Percentiles rank a stretch among this genome's conserved stretches.
Conservation (phyloP, 169 alveolate species). For the Eimeria acervulina region DNA sequence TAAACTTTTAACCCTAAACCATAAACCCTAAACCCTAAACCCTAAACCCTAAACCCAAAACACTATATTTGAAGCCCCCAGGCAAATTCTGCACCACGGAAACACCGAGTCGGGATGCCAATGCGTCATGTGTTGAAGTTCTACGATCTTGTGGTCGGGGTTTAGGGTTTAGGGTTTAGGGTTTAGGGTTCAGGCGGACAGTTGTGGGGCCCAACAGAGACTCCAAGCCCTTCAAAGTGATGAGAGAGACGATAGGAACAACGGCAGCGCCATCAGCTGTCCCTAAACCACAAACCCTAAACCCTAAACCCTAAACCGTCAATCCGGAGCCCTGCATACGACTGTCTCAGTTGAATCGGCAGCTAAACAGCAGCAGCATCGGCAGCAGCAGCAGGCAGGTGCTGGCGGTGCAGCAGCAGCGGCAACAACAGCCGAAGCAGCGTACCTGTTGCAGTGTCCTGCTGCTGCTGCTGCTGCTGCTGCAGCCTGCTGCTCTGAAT, state of each 20-base stretch:
- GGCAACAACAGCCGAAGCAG: background rate
- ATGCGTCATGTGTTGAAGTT: no score
- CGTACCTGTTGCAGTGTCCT: slow-evolving; percentile 18
- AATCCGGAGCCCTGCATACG: background rate
- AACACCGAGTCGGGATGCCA: no score
- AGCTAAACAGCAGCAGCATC: slow-evolving; percentile 11
- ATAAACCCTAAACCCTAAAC: background rate
- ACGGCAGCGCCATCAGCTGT: slow-evolving; percentile 1
- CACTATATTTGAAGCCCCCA: background rate
- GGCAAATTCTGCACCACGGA: no score
- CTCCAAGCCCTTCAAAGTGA: slow-evolving; percentile 81
- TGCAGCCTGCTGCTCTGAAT: background rate
- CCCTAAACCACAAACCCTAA: background rate
- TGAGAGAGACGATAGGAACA: slow-evolving; percentile 55
- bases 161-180: slow-evolving; percentile 58
- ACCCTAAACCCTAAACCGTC: slow-evolving; percentile 34
- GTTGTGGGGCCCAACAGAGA: slow-evolving; percentile 59
- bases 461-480: slow-evolving; percentile 27
- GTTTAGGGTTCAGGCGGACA: slow-evolving; percentile 23
- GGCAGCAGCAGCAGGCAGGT: background rate
- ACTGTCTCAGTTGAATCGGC: background rate
- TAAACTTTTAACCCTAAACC: background rate
- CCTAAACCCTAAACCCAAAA: background rate
- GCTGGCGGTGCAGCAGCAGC: background rate
- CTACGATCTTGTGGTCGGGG: background rate